Base-by-base conservation (phyloP, 805 yeast species). In the Sugiyamaella americana region DNA sequence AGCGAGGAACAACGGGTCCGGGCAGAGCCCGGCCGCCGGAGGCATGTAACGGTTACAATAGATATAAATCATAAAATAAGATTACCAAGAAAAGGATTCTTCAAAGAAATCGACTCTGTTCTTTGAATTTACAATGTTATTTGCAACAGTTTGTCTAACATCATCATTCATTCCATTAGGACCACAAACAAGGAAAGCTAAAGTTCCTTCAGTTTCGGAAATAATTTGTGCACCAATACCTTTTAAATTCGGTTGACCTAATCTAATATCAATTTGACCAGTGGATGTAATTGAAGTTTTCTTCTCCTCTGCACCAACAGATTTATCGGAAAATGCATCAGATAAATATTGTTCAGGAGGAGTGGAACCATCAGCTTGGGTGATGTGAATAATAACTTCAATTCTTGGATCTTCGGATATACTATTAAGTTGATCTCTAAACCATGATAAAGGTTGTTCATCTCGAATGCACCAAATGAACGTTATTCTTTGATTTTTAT, bases 11-110 rank as follows among this genome's bases (percentile, higher is more conserved):
- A n/a, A n/a, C n/a, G n/a, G n/a, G n/a, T n/a, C n/a, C n/a, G n/a
- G n/a, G n/a, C n/a, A n/a, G n/a, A n/a, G n/a, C n/a, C n/a, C n/a
- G n/a, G n/a, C n/a, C n/a, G n/a, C n/a, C n/a, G n/a, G n/a, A n/a
- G n/a, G n/a, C n/a, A n/a, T n/a, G n/a, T n/a, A n/a, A n/a, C n/a
- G n/a, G n/a, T n/a, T n/a, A n/a, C n/a, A n/a, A n/a, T n/a, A n/a
- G n/a, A n/a, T n/a, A n/a, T n/a, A n/a, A n/a, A n/a, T n/a, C n/a
- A n/a, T n/a, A n/a, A n/a, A n/a, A n/a, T n/a, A n/a, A n/a, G n/a
- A n/a, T 51, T 58, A 78, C 91, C 91, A 84, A 11, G 74, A 69
- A 64, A 82, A 87, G 40, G 80, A 66, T 60, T 83, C 87, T 58
- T 84, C 93, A 59, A 69, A 76, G 58, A 77, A 78, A 48, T 82